A percentile compares a stretch with the other conserved stretches of the same genome.
Evolutionary conservation across 2,329 filamentous ascomycete species (phyloP).

Genomic region (Triangularia setosa): DNA sequence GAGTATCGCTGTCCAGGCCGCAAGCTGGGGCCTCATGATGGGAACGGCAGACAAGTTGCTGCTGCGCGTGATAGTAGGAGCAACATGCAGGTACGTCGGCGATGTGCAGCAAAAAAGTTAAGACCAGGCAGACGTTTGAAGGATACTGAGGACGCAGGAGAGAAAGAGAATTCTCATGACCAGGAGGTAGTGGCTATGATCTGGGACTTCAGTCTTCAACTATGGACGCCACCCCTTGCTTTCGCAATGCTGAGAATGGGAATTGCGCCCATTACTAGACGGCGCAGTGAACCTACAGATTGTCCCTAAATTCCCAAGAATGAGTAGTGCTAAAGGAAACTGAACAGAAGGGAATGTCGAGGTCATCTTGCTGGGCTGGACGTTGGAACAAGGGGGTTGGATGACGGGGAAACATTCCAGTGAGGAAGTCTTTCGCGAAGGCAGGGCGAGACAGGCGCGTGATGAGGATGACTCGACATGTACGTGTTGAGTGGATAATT

Average conservation of each 20-base stretch:
- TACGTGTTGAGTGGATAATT: too few species aligned
- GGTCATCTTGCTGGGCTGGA: constrained; percentile 6
- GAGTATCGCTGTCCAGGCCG: constrained; percentile 30
- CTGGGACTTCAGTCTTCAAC: background rate
- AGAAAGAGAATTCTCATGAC: constrained; percentile 1
- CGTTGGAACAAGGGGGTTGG: constrained; percentile 20
- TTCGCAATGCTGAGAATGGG: background rate
- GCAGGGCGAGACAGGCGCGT: background rate
- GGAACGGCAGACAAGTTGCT: background rate
- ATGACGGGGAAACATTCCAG: constrained; percentile 7
- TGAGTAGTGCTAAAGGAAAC: background rate
- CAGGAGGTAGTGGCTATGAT: constrained; percentile 16
- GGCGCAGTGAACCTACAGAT: constrained; percentile 4
- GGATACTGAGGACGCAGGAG: background rate
- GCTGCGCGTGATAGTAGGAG: background rate
- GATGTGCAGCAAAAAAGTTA: background rate
- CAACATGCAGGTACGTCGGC: background rate
- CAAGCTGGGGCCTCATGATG: constrained; percentile 24
- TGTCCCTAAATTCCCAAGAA: constrained; percentile 3
- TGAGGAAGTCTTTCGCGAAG: background rate
- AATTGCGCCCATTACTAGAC: constrained; percentile 8
- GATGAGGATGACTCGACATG: background rate
- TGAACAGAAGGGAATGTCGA: constrained; percentile 8
- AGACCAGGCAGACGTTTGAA: background rate
- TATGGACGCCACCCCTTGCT: constrained; percentile 14